Conservation (phyloP, 805 yeast genomes). For the Starmerella stigmatis region DNA sequence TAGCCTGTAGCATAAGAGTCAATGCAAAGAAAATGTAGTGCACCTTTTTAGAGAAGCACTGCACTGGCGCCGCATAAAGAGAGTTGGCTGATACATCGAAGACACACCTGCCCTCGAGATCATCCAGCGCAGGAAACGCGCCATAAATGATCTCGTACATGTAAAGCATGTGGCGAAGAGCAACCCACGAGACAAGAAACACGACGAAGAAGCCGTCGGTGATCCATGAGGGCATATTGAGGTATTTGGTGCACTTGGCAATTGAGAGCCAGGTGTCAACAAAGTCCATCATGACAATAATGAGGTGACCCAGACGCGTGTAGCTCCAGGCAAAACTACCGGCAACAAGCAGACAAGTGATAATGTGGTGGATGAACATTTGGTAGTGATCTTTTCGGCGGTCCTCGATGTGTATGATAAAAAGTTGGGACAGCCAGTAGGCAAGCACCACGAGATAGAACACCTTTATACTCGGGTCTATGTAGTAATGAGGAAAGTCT, state of each 20-base stretch:
- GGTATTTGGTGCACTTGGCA: conserved; percentile 70
- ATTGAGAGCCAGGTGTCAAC: conserved; percentile 61
- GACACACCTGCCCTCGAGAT: conserved; percentile 28
- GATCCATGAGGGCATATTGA: conserved; percentile 40
- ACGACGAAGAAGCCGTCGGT: conserved; percentile 64
- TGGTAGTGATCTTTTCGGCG: conserved; percentile 73
- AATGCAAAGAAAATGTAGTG: conserved; percentile 42
- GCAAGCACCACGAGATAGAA: conserved; percentile 68
- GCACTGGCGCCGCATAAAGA: conserved; percentile 16
- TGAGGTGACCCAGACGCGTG: conserved; percentile 67
- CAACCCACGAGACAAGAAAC: conserved; percentile 60
- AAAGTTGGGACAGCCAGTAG: conserved; percentile 70
- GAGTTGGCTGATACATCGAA: conserved; percentile 22
- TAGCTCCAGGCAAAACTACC: conserved; percentile 69
- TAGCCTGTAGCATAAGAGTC: conserved; percentile 53
- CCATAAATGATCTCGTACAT: conserved; percentile 56
- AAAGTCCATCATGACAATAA: conserved; percentile 70
- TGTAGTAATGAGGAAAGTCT: conserved; percentile 64
- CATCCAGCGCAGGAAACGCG: conserved; percentile 36
- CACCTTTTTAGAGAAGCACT: conserved; percentile 29
- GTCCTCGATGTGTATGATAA: conserved; percentile 66
- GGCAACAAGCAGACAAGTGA: conserved; percentile 54
- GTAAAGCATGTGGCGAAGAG: conserved; percentile 62
- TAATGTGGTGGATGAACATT: conserved; percentile 82
- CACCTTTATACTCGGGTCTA: conserved; percentile 44